These are phyloP conservation scores for Phoma sp. DNA, from an alignment of 2,329 filamentous ascomycete genomes.

Conservation along the genomic window DNA sequence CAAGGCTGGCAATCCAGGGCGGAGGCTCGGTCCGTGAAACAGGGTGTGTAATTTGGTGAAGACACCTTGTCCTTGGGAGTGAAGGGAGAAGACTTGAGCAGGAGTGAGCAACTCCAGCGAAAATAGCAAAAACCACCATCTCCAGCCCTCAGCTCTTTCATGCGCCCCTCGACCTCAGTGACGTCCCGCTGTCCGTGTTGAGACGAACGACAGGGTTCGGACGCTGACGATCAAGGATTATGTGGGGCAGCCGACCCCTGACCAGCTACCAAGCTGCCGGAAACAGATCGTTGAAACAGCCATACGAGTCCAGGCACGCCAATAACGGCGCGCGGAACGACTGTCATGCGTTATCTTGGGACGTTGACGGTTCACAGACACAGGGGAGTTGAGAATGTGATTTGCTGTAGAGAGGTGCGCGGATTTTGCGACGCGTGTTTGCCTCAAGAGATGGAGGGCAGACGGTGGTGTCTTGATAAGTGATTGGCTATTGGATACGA, in stretches of 20 bases:
- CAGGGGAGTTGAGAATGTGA: neutral
- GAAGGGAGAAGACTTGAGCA: no score
- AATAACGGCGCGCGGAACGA: constrained; percentile 12
- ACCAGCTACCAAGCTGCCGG: constrained; percentile 14
- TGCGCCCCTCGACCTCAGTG: constrained; percentile 4
- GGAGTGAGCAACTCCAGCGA: neutral
- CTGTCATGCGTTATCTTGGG: constrained; percentile 11
- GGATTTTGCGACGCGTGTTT: no score
- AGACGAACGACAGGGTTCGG: constrained; percentile 15
- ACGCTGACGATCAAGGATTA: neutral
- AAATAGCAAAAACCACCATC: neutral
- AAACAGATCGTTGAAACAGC: constrained; percentile 12
- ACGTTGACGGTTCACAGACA: constrained; percentile 1
- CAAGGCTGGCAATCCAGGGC: constrained; percentile 10
- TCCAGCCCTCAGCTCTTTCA: constrained; percentile 3
- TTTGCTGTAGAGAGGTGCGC: constrained; percentile 8
- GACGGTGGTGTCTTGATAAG: no score
- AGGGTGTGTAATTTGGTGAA: neutral
- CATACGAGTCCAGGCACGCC: constrained; percentile 9
- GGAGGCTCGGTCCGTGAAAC: neutral
- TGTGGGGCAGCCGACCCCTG: constrained; percentile 11
- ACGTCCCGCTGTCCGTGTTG: constrained; percentile 14
- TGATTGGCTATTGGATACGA: no score
- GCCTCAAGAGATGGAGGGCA: no score
- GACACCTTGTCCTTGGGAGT: neutral